phyloP scores from a whole-genome alignment of 768 basidiomycete species.

The Tricholoma bakamatsutake region DNA sequence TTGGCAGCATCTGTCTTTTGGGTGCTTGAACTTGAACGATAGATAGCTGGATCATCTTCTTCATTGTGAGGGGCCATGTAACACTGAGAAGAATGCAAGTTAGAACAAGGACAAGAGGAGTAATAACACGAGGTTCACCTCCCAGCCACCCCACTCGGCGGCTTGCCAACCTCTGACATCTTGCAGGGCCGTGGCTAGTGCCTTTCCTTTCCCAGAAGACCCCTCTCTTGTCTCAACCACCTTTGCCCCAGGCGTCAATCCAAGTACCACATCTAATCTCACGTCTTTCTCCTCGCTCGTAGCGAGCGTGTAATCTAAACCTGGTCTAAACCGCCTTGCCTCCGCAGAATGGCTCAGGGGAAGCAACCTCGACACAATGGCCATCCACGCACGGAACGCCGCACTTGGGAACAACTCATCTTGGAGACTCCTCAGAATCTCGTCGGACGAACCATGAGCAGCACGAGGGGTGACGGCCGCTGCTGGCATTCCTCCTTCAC shows the following conservation, averaged over 20 bases:
- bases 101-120: constrained; percentile 4
- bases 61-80: constrained; percentile 95
- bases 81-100: constrained; percentile 42
- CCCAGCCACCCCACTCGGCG: constrained; percentile 91
- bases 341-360: constrained; percentile 70
- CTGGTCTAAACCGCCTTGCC: constrained; percentile 85
- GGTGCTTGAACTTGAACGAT: constrained; percentile 63
- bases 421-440: constrained; percentile 62
- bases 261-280: constrained; percentile 80
- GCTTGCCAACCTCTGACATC: constrained; percentile 53
- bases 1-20: constrained; percentile 31
- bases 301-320: constrained; percentile 92
- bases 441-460: constrained; percentile 46
- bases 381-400: constrained; percentile 91
- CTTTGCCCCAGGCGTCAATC: constrained; percentile 65
- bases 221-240: constrained; percentile 24
- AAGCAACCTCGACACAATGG: constrained; percentile 62
- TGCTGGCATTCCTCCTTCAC: constrained; percentile 28
- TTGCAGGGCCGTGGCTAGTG: constrained; percentile 22
- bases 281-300: constrained; percentile 79
- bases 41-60: constrained; percentile 93
- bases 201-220: constrained; percentile 22
- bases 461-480: constrained; percentile 47
- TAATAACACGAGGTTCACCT: constrained; percentile 43
- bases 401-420: constrained; percentile 70